Evolutionary conservation across 768 basidiomycete species (phyloP).

Genomic region (Cubamyces sp.): DNA sequence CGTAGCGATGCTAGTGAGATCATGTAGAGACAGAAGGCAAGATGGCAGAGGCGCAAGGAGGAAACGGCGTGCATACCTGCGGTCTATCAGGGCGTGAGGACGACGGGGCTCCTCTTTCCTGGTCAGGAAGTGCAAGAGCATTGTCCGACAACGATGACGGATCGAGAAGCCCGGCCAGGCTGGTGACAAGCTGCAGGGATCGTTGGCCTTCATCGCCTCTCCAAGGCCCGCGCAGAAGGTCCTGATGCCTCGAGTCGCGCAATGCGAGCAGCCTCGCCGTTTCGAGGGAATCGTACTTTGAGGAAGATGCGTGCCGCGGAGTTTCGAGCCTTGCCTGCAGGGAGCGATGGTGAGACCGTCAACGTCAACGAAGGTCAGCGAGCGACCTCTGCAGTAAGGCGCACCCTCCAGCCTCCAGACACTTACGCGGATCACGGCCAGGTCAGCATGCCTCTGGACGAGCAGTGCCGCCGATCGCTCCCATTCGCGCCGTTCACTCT

Average conservation of each 20-base stretch:
- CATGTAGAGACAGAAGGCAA: not conserved
- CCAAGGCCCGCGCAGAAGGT: conserved; percentile 26
- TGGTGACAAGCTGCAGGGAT: conserved; percentile 25
- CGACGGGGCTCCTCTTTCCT: not conserved
- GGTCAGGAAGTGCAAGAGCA: not conserved
- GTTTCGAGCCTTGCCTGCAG: conserved; percentile 21
- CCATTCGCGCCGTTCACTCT: conserved; percentile 41
- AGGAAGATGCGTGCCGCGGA: conserved; percentile 15
- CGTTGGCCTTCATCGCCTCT: conserved; percentile 13
- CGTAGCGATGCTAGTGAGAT: not conserved
- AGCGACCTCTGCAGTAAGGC: too few species aligned
- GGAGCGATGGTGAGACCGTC: not conserved
- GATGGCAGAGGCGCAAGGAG: not conserved
- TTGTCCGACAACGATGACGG: not conserved
- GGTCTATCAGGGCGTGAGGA: not conserved
- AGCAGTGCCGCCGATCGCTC: conserved; percentile 42
- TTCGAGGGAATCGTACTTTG: conserved; percentile 24
- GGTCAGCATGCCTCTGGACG: conserved; percentile 38
- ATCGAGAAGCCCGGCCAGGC: conserved; percentile 26
- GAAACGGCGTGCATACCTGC: not conserved
- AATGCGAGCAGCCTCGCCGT: conserved; percentile 26
- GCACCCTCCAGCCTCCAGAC: conserved; percentile 1
- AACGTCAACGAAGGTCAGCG: not conserved
- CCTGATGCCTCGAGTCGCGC: conserved; percentile 22
- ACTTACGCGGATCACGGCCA: conserved; percentile 33